These are phyloP conservation scores for Pseudocercospora macadamiae DNA, from an alignment of 2,329 filamentous ascomycete species.

Conservation along the genomic window DNA sequence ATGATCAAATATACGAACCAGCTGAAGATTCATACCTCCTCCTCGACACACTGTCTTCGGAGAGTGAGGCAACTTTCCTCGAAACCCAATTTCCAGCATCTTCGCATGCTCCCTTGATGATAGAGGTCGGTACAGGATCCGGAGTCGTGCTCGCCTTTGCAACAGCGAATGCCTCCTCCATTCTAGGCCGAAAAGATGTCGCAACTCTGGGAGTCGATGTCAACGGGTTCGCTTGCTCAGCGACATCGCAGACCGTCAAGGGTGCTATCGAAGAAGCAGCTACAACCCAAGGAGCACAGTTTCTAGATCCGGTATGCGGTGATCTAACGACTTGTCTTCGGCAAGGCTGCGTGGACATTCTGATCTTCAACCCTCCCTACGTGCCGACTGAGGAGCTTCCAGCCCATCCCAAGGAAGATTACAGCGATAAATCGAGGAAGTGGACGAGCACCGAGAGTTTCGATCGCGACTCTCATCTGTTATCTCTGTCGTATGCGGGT, in stretches of 20 bases:
- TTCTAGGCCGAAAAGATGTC: conserved; percentile 73
- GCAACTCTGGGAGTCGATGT: conserved; percentile 80
- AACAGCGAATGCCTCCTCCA: conserved; percentile 69
- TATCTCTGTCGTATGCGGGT: conserved; percentile 86
- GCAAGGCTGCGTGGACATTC: conserved; percentile 68
- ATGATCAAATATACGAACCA: conserved; percentile 88
- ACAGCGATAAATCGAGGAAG: conserved; percentile 3
- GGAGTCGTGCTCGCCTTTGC: conserved; percentile 92
- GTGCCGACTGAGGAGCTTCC: conserved; percentile 83
- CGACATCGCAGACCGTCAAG: conserved; percentile 70
- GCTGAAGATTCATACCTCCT: conserved; percentile 95
- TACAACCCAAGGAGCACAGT: conserved; percentile 45
- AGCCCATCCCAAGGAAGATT: conserved; percentile 8
- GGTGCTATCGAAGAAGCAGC: conserved; percentile 48
- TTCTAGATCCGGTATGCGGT: conserved; percentile 68
- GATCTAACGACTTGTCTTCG: conserved; percentile 70
- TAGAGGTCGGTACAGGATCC: conserved; percentile 89
- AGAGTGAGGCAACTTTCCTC: conserved; percentile 70
- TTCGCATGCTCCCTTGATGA: conserved; percentile 57
- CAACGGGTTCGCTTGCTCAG: conserved; percentile 79
- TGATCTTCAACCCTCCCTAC: conserved; percentile 97
- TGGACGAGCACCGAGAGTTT: conserved; percentile 50
- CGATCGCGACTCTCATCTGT: conserved; percentile 78
- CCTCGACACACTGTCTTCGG: conserved; percentile 82
- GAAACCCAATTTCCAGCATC: conserved; percentile 58